Conservation (phyloP, 345 rosid genomes). For the Litchi chinensis region DNA sequence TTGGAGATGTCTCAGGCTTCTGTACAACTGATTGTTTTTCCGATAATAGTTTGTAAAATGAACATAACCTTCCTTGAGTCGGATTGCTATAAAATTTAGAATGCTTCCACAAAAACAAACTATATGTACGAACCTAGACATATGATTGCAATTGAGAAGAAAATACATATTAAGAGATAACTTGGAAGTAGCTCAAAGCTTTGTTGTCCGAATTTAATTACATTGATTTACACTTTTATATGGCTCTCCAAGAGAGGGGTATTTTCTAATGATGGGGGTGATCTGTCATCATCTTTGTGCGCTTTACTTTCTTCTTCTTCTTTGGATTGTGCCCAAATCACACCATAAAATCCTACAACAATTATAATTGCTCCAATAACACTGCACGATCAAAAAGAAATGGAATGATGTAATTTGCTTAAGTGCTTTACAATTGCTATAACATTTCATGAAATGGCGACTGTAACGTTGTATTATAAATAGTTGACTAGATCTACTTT, state of each 20-base stretch:
- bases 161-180: too few relatives aligned
- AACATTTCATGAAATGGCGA: too few relatives aligned
- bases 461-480: too few relatives aligned
- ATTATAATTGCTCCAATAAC: conserved; percentile 46
- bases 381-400: conserved; percentile 25
- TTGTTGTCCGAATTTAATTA: not conserved
- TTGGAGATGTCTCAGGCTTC: not conserved
- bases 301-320: conserved; percentile 28
- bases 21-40: not conserved
- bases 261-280: conserved; percentile 8
- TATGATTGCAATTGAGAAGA: not conserved
- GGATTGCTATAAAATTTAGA: not conserved
- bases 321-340: conserved; percentile 49
- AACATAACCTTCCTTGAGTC: too few relatives aligned
- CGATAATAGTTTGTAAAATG: too few relatives aligned
- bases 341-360: conserved; percentile 58
- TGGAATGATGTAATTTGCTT: too few relatives aligned
- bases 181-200: not conserved
- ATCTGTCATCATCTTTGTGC: not conserved
- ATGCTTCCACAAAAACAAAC: not conserved
- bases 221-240: conserved; percentile 13
- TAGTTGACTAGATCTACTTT: too few relatives aligned
- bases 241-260: conserved; percentile 34
- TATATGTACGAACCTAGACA: not conserved
- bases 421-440: too few relatives aligned